Percentiles rank a stretch among this genome's conserved stretches.
Evolutionary conservation across 805 yeast species (phyloP).

Genomic region (Scheffersomyces ergatensis): DNA sequence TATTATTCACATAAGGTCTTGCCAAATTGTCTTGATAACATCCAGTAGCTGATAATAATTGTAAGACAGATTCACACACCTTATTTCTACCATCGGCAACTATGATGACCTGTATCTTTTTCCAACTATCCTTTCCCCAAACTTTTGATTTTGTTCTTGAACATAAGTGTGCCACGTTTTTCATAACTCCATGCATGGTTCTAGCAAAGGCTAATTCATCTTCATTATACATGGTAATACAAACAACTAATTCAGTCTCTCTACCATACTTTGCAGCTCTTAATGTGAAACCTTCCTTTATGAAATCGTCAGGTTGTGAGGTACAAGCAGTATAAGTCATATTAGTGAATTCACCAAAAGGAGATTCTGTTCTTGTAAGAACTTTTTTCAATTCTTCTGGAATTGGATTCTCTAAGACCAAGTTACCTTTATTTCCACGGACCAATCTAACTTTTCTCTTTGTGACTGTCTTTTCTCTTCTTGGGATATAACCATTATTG

Average conservation of each 20-base stretch:
- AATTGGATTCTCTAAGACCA: slow-evolving; percentile 90
- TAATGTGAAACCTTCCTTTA: slow-evolving; percentile 75
- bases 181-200: slow-evolving; percentile 93
- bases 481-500: slow-evolving; percentile 44
- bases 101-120: slow-evolving; percentile 87
- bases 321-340: slow-evolving; percentile 99
- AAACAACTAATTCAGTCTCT: slow-evolving; percentile 87
- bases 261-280: slow-evolving; percentile 85
- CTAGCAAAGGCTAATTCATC: slow-evolving; percentile 86
- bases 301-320: slow-evolving; percentile 84
- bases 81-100: slow-evolving; percentile 95
- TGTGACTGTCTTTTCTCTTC: slow-evolving; percentile 65
- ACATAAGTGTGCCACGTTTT: slow-evolving; percentile 83
- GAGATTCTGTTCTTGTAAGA: slow-evolving; percentile 74
- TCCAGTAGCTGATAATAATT: slow-evolving; percentile 90
- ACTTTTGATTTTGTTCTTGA: slow-evolving; percentile 75
- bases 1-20: slow-evolving; percentile 86
- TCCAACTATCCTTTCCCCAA: slow-evolving; percentile 98
- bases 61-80: slow-evolving; percentile 79
- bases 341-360: slow-evolving; percentile 86
- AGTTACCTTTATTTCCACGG: slow-evolving; percentile 63
- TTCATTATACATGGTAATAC: slow-evolving; percentile 97
- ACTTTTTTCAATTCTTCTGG: slow-evolving; percentile 86
- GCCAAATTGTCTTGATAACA: slow-evolving; percentile 98
- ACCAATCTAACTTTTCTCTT: slow-evolving; percentile 73